Evolutionary conservation across 331 rosid species (phyloP).

Genomic region (Ulmus americana): DNA sequence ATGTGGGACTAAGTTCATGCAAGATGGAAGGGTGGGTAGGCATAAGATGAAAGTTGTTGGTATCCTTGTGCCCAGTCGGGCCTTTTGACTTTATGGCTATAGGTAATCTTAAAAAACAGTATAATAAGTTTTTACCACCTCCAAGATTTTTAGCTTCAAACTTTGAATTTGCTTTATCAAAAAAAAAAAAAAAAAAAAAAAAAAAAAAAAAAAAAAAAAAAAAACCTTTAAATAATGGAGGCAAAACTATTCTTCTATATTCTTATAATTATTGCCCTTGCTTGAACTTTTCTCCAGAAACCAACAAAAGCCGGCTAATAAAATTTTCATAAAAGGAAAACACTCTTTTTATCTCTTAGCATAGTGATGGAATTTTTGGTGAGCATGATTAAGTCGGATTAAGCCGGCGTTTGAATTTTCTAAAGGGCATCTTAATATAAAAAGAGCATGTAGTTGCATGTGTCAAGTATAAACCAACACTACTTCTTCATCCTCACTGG

Average conservation of each 20-base stretch:
- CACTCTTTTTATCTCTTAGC: neutral
- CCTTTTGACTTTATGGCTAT: too few species aligned
- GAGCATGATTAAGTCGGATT: slow-evolving; percentile 25
- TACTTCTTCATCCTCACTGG: neutral
- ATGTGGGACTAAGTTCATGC: too few species aligned
- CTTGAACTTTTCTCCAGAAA: slow-evolving; percentile 3
- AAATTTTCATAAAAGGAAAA: neutral
- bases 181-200: too few species aligned
- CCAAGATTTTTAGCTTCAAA: too few species aligned
- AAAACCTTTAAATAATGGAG: neutral
- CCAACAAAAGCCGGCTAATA: slow-evolving; percentile 17
- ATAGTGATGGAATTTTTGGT: neutral
- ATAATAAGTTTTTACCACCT: too few species aligned
- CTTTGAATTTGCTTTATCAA: too few species aligned
- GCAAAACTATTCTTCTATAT: neutral
- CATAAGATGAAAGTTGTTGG: too few species aligned
- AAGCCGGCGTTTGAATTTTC: slow-evolving; percentile 37
- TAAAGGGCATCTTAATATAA: slow-evolving; percentile 22
- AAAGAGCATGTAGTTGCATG: slow-evolving; percentile 16
- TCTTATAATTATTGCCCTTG: neutral
- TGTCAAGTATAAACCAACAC: neutral
- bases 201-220: too few species aligned
- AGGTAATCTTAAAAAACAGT: too few species aligned
- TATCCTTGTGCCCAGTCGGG: too few species aligned
- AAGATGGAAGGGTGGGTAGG: too few species aligned